phyloP scores from a whole-genome alignment of 2,329 filamentous ascomycete species.

The Fonsecaea pedrosoi region DNA sequence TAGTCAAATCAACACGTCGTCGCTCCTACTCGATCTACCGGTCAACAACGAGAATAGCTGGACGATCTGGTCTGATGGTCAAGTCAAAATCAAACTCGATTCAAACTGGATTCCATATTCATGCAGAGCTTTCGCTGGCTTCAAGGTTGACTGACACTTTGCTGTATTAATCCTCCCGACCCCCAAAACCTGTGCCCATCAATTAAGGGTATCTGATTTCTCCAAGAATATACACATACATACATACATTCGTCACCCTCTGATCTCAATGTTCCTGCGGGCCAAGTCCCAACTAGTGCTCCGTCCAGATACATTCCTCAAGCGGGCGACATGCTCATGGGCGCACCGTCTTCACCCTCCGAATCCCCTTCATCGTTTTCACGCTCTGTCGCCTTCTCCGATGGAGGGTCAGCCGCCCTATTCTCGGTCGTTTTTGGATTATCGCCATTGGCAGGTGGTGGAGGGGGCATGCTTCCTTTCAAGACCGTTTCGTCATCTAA shows the following conservation, averaged over 20 bases:
- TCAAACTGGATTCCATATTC: background rate
- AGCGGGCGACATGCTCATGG: conserved; percentile 40
- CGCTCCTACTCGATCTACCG: too few species aligned
- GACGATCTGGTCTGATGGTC: background rate
- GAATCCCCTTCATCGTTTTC: conserved; percentile 32
- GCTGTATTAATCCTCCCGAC: background rate
- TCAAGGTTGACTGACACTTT: background rate
- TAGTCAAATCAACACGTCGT: too few species aligned
- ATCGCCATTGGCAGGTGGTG: conserved; percentile 23
- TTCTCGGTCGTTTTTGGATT: conserved; percentile 5
- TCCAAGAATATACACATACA: conserved; percentile 9
- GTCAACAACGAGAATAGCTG: too few species aligned
- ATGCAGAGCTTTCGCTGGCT: background rate
- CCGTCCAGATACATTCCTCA: background rate
- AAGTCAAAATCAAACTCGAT: background rate
- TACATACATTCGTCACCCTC: conserved; percentile 4
- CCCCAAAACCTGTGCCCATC: background rate
- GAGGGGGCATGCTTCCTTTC: conserved; percentile 21
- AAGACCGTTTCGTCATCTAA: conserved; percentile 12
- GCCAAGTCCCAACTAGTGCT: background rate
- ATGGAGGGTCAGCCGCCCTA: background rate
- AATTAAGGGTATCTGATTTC: conserved; percentile 4
- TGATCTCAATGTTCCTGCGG: background rate
- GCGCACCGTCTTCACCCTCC: conserved; percentile 39
- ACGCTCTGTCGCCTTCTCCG: background rate